Evolutionary conservation across 805 yeast genomes (phyloP), one percentile per base, ranked within the genome.

Genomic region (Hanseniaspora valbyensis): DNA sequence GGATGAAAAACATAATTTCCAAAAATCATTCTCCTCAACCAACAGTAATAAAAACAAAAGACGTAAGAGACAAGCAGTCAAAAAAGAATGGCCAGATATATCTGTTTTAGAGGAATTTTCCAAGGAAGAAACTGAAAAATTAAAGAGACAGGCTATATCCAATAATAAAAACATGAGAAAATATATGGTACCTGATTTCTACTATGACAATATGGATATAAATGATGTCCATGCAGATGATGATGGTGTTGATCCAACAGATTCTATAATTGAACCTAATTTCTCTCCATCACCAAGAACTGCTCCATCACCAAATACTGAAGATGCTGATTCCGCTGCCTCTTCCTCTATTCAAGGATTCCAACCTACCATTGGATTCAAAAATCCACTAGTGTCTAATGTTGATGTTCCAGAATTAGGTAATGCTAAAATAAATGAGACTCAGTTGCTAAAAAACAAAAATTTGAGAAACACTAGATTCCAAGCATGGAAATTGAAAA

Each of bases 51-150:
- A 48, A 28, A 65, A 61, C 33, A 60, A 54, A 14, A 43, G 56
- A 24, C 29, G 50, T 25, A 50, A 44, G 19, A 44, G 24, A 22
- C 16, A 24, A 5, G 45, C 37, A n/a, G 18, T 39, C 5, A 51
- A 51, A 33, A 69, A 67, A 54, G 59, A 64, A 42, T 90, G 97
- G 97, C 98, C 97, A 0, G 96, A 92, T 60, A 68, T 86, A 16
- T 60, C 69, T 29, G 77, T 84, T 0, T 68, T 90, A 55, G 81
- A 80, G 55, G 95, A 88, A 54, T 90, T 80, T 65, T 79, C 87
- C 1, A 70, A 68, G 29, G 82, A 82, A 55, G 96, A 89, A 64
- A 65, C 63, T 57, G 76, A 62, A 62, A 72, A 76, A 52, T 59
- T 71, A 38, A 66, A 71, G 53, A 62, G 62, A 52, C 72, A 70